Percentiles rank a stretch among this genome's conserved stretches.
Evolutionary conservation across 768 basidiomycete species (phyloP).

Genomic region (Rhizopogon rudus): DNA sequence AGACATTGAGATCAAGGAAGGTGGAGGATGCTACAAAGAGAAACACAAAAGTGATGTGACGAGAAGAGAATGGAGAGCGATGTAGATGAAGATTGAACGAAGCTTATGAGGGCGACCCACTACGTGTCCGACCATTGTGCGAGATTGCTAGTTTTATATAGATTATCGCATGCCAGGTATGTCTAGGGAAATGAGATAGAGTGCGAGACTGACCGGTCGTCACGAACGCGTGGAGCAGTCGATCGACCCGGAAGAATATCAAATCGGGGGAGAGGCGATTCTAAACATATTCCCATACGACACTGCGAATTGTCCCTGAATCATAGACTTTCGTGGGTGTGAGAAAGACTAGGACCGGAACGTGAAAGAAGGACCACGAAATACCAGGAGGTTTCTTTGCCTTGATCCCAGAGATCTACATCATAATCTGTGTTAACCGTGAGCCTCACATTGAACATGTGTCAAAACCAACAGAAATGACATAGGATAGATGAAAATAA

Average conservation of each 20-base stretch:
- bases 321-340: slow-evolving; percentile 4
- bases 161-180: neutral
- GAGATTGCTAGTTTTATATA: slow-evolving; percentile 2
- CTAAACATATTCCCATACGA: slow-evolving; percentile 8
- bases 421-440: neutral
- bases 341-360: neutral
- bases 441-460: neutral
- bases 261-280: slow-evolving; percentile 6
- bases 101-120: slow-evolving; percentile 6
- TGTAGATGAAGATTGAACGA: neutral
- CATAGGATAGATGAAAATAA: neutral
- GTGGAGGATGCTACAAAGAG: neutral
- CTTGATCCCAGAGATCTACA: neutral
- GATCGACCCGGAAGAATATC: slow-evolving; percentile 1
- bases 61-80: slow-evolving; percentile 2
- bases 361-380: neutral
- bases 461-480: neutral
- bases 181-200: slow-evolving; percentile 1
- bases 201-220: slow-evolving; percentile 5
- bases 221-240: slow-evolving; percentile 4
- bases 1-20: slow-evolving; percentile 18
- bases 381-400: neutral
- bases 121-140: slow-evolving; percentile 6
- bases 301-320: neutral
- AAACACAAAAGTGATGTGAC: neutral